These are phyloP conservation scores for Trichoderma virens DNA, from an alignment of 495 filamentous ascomycete genomes.

Conservation along the genomic window DNA sequence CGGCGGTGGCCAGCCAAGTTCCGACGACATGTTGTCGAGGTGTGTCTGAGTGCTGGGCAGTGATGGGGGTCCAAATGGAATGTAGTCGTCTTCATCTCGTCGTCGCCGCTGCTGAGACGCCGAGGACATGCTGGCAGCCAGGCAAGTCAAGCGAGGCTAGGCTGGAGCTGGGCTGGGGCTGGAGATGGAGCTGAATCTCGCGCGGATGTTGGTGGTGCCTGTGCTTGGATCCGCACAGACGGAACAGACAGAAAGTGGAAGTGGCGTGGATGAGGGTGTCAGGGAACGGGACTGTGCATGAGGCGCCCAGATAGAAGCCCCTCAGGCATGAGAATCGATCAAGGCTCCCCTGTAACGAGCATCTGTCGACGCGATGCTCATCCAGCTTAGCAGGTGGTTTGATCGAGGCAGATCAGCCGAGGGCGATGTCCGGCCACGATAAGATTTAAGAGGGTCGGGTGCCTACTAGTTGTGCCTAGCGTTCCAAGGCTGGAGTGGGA, in stretches of 20 bases:
- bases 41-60: neutral
- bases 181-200: neutral
- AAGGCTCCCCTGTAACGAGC: neutral
- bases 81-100: slow-evolving; percentile 4
- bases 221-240: no score
- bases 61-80: neutral
- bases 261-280: neutral
- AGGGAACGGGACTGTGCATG: neutral
- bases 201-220: neutral
- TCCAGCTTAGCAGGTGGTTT: neutral
- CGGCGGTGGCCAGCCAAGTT: neutral
- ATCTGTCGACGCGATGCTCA: neutral
- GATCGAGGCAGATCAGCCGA: neutral
- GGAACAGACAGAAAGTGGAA: no score
- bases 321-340: neutral
- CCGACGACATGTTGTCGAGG: neutral
- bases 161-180: neutral
- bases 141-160: neutral
- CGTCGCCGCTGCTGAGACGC: neutral
- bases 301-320: neutral
- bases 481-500: neutral
- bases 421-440: neutral
- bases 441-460: neutral
- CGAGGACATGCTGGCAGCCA: neutral
- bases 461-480: neutral